Percentiles rank a stretch among this genome's conserved stretches.
Conservation (phyloP, 345 rosid species). For the Hibiscus mutabilis region DNA sequence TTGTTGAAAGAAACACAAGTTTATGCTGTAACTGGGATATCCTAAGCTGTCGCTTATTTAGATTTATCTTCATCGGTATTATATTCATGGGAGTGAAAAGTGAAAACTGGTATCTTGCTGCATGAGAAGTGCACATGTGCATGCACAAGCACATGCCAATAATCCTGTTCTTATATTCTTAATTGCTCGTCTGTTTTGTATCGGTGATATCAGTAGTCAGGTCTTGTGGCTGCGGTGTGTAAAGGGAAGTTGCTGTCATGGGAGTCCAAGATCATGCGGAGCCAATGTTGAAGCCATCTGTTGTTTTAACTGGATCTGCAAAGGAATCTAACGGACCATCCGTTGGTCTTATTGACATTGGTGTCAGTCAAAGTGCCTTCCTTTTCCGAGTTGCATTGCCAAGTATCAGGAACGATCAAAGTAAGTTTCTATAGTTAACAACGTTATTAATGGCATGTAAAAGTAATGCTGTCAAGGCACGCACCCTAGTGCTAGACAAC, state of each 20-base stretch:
- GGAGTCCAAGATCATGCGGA: slow-evolving; percentile 8
- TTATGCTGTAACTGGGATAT: background rate
- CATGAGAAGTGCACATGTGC: background rate
- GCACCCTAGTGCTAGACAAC: background rate
- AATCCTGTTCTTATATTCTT: background rate
- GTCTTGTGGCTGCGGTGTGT: background rate
- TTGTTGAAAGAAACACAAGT: background rate
- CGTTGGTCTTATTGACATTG: slow-evolving; percentile 61
- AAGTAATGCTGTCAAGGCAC: background rate
- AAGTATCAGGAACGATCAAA: slow-evolving; percentile 40
- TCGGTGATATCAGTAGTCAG: background rate
- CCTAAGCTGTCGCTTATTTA: background rate
- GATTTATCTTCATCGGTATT: background rate
- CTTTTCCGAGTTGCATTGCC: slow-evolving; percentile 68
- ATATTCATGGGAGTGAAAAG: background rate
- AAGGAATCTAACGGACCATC: slow-evolving; percentile 48
- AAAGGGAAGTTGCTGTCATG: slow-evolving; percentile 15
- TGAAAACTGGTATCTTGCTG: background rate
- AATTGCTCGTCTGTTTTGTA: background rate
- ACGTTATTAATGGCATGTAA: background rate
- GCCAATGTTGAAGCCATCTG: slow-evolving; percentile 24
- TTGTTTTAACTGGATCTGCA: slow-evolving; percentile 48
- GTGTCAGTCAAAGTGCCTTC: slow-evolving; percentile 55
- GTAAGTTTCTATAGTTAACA: slow-evolving; percentile 31
- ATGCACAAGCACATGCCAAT: background rate